Evolutionary conservation across 2,329 filamentous ascomycete genomes (phyloP).

Genomic region (Talaromyces sp.): DNA sequence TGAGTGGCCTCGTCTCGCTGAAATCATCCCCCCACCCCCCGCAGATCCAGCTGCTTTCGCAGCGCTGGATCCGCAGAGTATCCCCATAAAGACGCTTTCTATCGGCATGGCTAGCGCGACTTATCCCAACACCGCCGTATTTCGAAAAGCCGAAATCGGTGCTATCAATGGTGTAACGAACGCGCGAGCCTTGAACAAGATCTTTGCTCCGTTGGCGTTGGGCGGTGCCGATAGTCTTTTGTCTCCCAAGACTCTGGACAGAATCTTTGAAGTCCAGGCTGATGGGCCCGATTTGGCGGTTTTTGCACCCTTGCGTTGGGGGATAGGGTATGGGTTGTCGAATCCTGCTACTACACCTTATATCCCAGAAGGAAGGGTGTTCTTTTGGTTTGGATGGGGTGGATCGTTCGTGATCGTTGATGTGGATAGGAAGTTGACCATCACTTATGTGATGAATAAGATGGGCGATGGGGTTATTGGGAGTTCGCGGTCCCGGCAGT

Average conservation of each 20-base stretch:
- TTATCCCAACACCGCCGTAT: slow-evolving; percentile 28
- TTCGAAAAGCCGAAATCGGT: slow-evolving; percentile 43
- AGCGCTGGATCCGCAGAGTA: background rate
- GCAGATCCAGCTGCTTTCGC: background rate
- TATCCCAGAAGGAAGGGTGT: slow-evolving; percentile 32
- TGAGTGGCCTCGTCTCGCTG: slow-evolving; percentile 42
- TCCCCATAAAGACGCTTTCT: slow-evolving; percentile 18
- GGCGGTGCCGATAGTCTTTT: slow-evolving; percentile 37
- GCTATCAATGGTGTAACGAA: slow-evolving; percentile 48
- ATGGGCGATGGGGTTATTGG: slow-evolving; percentile 37
- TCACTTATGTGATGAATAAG: slow-evolving; percentile 48
- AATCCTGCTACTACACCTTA: slow-evolving; percentile 26
- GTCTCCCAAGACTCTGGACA: slow-evolving; percentile 41
- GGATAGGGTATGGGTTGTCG: slow-evolving; percentile 43
- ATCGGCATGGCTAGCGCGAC: slow-evolving; percentile 27
- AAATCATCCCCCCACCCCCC: slow-evolving; percentile 32
- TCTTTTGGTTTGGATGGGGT: slow-evolving; percentile 49
- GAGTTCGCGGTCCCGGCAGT: slow-evolving; percentile 27
- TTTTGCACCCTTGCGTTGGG: slow-evolving; percentile 36
- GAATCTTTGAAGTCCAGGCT: slow-evolving; percentile 47
- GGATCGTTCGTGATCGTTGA: slow-evolving; percentile 48
- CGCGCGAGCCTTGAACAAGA: slow-evolving; percentile 41
- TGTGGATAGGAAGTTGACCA: slow-evolving; percentile 40
- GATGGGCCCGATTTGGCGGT: slow-evolving; percentile 43
- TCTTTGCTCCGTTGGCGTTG: slow-evolving; percentile 41